Conservation (phyloP, 768 basidiomycete genomes). For the Tephrocybe sp. region DNA sequence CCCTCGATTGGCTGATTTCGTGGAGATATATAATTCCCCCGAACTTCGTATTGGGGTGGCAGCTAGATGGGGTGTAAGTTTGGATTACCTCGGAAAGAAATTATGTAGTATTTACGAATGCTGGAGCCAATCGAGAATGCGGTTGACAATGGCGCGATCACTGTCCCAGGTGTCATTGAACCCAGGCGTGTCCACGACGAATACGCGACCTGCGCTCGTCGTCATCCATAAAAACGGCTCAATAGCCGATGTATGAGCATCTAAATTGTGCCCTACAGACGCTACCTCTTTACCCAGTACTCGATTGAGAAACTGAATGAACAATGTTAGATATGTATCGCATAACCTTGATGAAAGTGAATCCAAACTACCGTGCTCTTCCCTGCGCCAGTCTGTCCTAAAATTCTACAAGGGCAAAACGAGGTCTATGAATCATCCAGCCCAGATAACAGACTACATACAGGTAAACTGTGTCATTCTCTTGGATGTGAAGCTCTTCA, state of each 20-base stretch:
- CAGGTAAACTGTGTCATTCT: conserved; percentile 8
- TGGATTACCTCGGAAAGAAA: too few species aligned
- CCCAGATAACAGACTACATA: not conserved
- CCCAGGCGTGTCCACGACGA: conserved; percentile 31
- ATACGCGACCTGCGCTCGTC: conserved; percentile 10
- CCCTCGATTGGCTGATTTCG: conserved; percentile 12
- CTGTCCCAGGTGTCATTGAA: conserved; percentile 24
- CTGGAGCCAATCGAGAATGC: conserved; percentile 25
- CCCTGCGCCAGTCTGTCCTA: conserved; percentile 16
- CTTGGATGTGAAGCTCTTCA: not conserved
- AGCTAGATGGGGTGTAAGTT: conserved; percentile 6
- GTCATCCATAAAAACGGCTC: conserved; percentile 6
- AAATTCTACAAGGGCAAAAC: conserved; percentile 3
- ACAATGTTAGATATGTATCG: too few species aligned
- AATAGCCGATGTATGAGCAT: conserved; percentile 23
- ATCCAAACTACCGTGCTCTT: conserved; percentile 13
- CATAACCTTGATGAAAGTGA: too few species aligned
- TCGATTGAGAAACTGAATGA: conserved; percentile 24
- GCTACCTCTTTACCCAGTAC: conserved; percentile 16
- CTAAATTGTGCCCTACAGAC: conserved; percentile 20
- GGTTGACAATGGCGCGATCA: conserved; percentile 22
- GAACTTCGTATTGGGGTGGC: conserved; percentile 9
- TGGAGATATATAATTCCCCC: conserved; percentile 14
- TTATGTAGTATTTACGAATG: conserved; percentile 21
- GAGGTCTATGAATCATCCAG: not conserved